Evolutionary conservation across 2,329 filamentous ascomycete genomes (phyloP), one percentile per base, ranked within the genome.

Genomic region (Leptographium radiaticola): DNA sequence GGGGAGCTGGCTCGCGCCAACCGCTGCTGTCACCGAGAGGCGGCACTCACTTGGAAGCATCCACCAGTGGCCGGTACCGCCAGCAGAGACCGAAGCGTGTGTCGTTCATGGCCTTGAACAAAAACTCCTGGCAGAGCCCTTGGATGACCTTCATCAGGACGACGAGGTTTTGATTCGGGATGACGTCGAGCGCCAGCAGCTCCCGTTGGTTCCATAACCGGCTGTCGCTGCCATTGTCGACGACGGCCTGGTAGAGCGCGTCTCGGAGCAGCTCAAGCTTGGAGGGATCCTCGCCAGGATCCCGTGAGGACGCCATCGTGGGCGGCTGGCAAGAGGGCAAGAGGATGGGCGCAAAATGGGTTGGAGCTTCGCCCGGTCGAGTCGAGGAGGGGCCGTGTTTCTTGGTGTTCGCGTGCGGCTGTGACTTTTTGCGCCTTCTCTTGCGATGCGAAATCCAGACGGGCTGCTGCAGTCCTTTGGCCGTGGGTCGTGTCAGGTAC

Each of bases 151-250:
- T 68, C 54, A 80, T 65, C 25, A 84, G 73, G 48, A 76, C 70
- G 62, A 71, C 65, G 57, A 80, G 66, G 63, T 83, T 75, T 56
- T 75, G 70, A 50, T 76, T 74, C 6, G 79, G 77, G 49, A 83
- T 75, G 58, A 83, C 71, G 55, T 75, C 72, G 55, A 83, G 71
- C 31, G 72, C 73, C 55, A 79, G 66, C 42, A 84, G 68, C 49
- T 83, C 79, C 39, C 75, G 71, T 63, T 84, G 80, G 13, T 72
- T 74, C 65, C 82, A 83, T 51, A 79, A 66, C 48, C 70, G 70
- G 40, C 71, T 67, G 45, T 71, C 67, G 56, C 71, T 68, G 56
- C 72, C 71, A 18, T 72, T 70, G 57, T 77, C 73, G 59, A 70
- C 70, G 60, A 75, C 78, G 36, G 73, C 71, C 49, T 79, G 73